Conservation (phyloP, 495 filamentous ascomycete species). For the Aspergillus asperescens region DNA sequence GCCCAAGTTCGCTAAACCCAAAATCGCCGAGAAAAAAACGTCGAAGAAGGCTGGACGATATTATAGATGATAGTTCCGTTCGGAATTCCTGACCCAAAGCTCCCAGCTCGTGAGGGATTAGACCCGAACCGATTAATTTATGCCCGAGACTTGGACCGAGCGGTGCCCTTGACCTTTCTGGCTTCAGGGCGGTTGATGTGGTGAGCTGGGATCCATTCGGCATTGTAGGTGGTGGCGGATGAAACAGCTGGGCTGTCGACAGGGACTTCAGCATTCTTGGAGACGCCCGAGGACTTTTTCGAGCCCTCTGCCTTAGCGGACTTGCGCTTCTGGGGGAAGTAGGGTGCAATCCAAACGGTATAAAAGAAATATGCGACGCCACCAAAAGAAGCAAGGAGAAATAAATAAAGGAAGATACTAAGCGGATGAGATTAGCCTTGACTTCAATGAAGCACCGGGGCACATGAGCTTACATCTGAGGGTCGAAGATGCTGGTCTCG, state of each 20-base stretch:
- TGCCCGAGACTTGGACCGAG: conserved; percentile 51
- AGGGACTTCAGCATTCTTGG: conserved; percentile 61
- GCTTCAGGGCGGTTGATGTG: conserved; percentile 85
- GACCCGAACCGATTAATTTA: conserved; percentile 17
- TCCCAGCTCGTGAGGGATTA: background rate
- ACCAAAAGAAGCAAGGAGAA: conserved; percentile 71
- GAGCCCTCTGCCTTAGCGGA: conserved; percentile 56
- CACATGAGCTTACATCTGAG: conserved; percentile 69
- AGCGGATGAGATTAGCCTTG: conserved; percentile 1
- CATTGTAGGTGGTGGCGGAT: conserved; percentile 74
- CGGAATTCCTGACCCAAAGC: conserved; percentile 4
- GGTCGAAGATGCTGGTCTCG: conserved; percentile 89
- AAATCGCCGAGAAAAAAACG: background rate
- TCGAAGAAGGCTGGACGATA: conserved; percentile 1
- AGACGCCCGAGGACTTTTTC: conserved; percentile 49
- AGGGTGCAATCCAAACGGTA: conserved; percentile 92
- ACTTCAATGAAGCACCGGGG: background rate
- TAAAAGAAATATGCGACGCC: conserved; percentile 93
- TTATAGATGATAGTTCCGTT: conserved; percentile 3
- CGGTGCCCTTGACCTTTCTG: conserved; percentile 69
- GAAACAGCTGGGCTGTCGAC: conserved; percentile 68
- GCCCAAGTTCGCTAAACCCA: conserved; percentile 10
- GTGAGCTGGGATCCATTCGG: conserved; percentile 90
- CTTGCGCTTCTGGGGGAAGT: conserved; percentile 87
- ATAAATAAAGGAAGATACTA: conserved; percentile 95